Evolutionary conservation across 2,329 filamentous ascomycete genomes (phyloP).

Genomic region (Sporothrix inflata): DNA sequence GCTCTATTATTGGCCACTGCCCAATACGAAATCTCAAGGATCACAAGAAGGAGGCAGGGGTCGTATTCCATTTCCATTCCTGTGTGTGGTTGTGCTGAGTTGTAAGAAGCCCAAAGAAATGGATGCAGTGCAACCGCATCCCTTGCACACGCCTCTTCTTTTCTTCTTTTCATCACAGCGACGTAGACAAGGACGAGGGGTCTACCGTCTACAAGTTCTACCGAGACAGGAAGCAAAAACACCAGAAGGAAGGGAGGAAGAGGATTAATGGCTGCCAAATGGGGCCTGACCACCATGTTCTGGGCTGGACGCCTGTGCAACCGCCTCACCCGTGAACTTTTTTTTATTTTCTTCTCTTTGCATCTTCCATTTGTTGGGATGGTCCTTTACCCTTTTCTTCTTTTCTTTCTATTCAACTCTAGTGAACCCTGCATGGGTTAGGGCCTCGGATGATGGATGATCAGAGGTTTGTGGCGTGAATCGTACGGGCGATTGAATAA

Average conservation of each 20-base stretch:
- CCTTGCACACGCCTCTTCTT: neutral
- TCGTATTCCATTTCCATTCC: neutral
- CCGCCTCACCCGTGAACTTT: neutral
- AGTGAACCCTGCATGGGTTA: slow-evolving; percentile 2
- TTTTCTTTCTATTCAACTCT: neutral
- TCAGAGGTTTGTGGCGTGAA: neutral
- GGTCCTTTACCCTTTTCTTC: neutral
- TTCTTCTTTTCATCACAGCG: neutral
- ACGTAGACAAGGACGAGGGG: neutral
- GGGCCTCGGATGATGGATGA: neutral
- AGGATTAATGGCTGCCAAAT: neutral
- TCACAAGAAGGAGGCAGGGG: neutral
- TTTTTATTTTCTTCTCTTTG: neutral
- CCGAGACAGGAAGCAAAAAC: neutral
- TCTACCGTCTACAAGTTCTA: neutral
- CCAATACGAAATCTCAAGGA: slow-evolving; percentile 17
- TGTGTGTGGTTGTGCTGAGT: neutral
- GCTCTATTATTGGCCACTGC: neutral
- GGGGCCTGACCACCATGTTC: neutral
- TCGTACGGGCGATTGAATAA: slow-evolving; percentile 7
- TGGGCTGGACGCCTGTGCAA: neutral
- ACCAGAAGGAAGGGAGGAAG: neutral
- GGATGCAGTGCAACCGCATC: neutral
- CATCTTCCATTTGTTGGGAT: neutral
- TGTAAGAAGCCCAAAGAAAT: neutral